Percentiles rank a stretch among this genome's conserved stretches.
Conservation (phyloP, 2,329 filamentous ascomycete species). For the Westerdykella ornata region DNA sequence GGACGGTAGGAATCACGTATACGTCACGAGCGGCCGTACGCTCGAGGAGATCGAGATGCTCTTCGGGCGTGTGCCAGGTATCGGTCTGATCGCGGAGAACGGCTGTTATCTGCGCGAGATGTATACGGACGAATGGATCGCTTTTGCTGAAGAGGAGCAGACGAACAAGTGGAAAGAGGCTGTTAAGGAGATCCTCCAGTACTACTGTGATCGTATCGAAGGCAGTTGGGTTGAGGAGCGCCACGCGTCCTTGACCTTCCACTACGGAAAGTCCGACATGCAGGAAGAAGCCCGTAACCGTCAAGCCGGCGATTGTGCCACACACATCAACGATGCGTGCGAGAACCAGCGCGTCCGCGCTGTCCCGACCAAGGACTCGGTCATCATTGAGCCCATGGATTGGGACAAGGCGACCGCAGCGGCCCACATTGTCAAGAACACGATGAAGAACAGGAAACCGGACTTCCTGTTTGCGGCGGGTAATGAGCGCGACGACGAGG, state of each 20-base stretch:
- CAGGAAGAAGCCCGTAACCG: slow-evolving; percentile 62
- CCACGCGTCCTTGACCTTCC: slow-evolving; percentile 86
- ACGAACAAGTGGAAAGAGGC: slow-evolving; percentile 75
- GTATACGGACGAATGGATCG: slow-evolving; percentile 62
- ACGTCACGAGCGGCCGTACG: slow-evolving; percentile 85
- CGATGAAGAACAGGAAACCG: slow-evolving; percentile 34
- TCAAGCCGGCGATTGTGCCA: slow-evolving; percentile 82
- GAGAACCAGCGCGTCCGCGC: slow-evolving; percentile 78
- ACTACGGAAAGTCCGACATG: slow-evolving; percentile 78
- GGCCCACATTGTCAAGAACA: slow-evolving; percentile 58
- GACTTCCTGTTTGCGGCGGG: slow-evolving; percentile 88
- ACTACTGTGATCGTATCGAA: slow-evolving; percentile 84
- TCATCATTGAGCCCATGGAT: slow-evolving; percentile 77
- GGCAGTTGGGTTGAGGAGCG: slow-evolving; percentile 83
- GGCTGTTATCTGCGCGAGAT: slow-evolving; percentile 80
- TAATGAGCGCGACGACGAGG: slow-evolving; percentile 87
- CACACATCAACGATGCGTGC: slow-evolving; percentile 92
- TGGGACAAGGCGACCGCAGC: slow-evolving; percentile 86
- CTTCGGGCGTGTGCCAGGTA: slow-evolving; percentile 73
- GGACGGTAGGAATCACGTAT: slow-evolving; percentile 77
- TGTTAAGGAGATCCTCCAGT: slow-evolving; percentile 74
- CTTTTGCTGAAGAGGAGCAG: slow-evolving; percentile 65
- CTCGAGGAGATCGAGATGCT: slow-evolving; percentile 82
- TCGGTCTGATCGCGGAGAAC: slow-evolving; percentile 91
- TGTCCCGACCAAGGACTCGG: slow-evolving; percentile 68